phyloP scores from a whole-genome alignment of 2,329 filamentous ascomycete genomes.

The Fusarium sulawesiense region DNA sequence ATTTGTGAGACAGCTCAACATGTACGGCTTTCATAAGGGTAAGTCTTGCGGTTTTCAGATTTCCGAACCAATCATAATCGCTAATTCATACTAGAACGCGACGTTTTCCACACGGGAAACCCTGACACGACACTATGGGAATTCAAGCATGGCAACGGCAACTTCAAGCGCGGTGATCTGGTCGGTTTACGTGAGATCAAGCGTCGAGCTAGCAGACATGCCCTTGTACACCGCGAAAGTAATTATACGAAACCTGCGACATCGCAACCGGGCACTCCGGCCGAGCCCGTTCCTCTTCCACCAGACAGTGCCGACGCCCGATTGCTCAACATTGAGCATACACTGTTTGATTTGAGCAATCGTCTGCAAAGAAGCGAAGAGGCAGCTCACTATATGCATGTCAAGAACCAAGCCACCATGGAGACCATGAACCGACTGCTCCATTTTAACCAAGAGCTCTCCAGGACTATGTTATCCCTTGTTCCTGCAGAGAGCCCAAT shows the following conservation, averaged over 20 bases:
- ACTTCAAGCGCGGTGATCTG: constrained; percentile 94
- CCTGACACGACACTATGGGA: constrained; percentile 97
- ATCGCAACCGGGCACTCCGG: constrained; percentile 85
- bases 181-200: constrained; percentile 95
- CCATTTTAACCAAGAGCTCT: constrained; percentile 87
- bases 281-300: constrained; percentile 77
- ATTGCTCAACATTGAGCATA: constrained; percentile 81
- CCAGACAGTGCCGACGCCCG: constrained; percentile 82
- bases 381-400: constrained; percentile 78
- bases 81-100: constrained; percentile 75
- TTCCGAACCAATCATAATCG: background rate
- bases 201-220: constrained; percentile 90
- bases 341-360: constrained; percentile 80
- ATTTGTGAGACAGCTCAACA: constrained; percentile 96
- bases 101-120: constrained; percentile 95
- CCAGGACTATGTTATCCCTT: constrained; percentile 77
- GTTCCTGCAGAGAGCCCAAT: constrained; percentile 81
- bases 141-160: constrained; percentile 97
- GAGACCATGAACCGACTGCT: constrained; percentile 79
- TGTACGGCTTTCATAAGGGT: constrained; percentile 99
- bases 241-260: constrained; percentile 78
- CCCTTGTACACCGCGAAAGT: constrained; percentile 93
- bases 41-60: constrained; percentile 25
- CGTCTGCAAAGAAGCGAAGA: constrained; percentile 87
- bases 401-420: constrained; percentile 83